A percentile compares a stretch with the other conserved stretches of the same genome.
phyloP scores from a whole-genome alignment of 2,329 filamentous ascomycete species.

The Xylaria sp. region DNA sequence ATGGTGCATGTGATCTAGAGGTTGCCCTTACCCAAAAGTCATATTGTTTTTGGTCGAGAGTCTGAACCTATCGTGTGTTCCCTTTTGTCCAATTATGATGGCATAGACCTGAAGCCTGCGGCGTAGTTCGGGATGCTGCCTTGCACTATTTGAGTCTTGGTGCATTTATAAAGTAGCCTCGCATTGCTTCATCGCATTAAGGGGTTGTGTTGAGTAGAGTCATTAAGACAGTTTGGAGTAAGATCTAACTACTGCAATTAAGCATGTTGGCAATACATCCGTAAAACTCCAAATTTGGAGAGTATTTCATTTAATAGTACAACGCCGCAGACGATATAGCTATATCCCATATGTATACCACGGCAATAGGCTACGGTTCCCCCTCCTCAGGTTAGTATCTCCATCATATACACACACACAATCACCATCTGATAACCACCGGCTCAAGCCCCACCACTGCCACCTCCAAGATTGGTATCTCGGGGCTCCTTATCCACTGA shows the following conservation, averaged over 20 bases:
- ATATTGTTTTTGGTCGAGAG: background rate
- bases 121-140: background rate
- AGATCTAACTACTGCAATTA: too few relatives aligned
- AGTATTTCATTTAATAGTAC: background rate
- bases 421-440: background rate
- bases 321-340: background rate
- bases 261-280: background rate
- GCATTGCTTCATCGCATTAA: too few relatives aligned
- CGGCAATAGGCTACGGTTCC: background rate
- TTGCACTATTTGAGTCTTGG: background rate
- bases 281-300: slow-evolving; percentile 10
- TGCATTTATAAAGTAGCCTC: too few relatives aligned
- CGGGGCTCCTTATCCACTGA: slow-evolving; percentile 32
- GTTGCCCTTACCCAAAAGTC: background rate
- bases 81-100: too few relatives aligned
- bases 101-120: background rate
- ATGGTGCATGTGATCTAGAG: slow-evolving; percentile 1
- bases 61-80: too few relatives aligned
- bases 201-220: background rate
- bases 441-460: slow-evolving; percentile 30
- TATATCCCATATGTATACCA: background rate
- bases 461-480: slow-evolving; percentile 11
- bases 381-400: background rate
- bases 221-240: too few relatives aligned
- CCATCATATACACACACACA: background rate